Evolutionary conservation across 306 rosid species (phyloP), one percentile per base, ranked within the genome.

Genomic region (Cicer bijugum): DNA sequence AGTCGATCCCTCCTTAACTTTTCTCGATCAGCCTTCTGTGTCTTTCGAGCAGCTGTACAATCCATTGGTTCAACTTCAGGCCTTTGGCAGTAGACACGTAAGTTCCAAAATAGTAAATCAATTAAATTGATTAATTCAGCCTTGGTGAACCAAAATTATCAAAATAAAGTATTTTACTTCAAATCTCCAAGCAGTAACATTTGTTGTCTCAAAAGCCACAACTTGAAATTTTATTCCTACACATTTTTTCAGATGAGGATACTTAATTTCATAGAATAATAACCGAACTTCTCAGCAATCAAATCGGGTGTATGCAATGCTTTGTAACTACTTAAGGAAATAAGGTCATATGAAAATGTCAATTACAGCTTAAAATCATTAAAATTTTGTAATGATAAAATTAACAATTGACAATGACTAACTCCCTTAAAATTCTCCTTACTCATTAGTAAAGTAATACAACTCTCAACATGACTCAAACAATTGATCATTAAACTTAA

Each of bases 1-100:
- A 89, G 85, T 61, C 86, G 83, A 79, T 86, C 92, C 86, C 97
- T 88, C 85, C 97, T 91, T 48, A 89, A 50, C 84, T 90, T 93
- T 86, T 93, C 98, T 73, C 92, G 67, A 79, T 87, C 97, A 60
- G 98, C 97, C 89, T 93, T 93, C 78, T 89, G 98, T 28, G 82
- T 62, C 85, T 84, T 91, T 80, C 89, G 91, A 65, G 92, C 86
- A 73, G 88, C 83, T 71, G 83, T 20, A 77, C 85, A 51, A 78
- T 91, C 96, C 85, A 86, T 92, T 52, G 35, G 52, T 20, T 89
- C 85, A 53, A 81, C 86, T 72, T 87, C 89, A 78, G 76, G 66
- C 84, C 74, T 82, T 52, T 77, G 84, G 84, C 91, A 78, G 75
- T 78, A 86, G 74, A 71, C 6, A 74, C 33, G 19, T 9, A 19